A percentile compares a stretch with the other conserved stretches of the same genome.
These are phyloP conservation scores for Colletotrichum gloeosporioides DNA, from an alignment of 2,329 filamentous ascomycete genomes.

Conservation along the genomic window DNA sequence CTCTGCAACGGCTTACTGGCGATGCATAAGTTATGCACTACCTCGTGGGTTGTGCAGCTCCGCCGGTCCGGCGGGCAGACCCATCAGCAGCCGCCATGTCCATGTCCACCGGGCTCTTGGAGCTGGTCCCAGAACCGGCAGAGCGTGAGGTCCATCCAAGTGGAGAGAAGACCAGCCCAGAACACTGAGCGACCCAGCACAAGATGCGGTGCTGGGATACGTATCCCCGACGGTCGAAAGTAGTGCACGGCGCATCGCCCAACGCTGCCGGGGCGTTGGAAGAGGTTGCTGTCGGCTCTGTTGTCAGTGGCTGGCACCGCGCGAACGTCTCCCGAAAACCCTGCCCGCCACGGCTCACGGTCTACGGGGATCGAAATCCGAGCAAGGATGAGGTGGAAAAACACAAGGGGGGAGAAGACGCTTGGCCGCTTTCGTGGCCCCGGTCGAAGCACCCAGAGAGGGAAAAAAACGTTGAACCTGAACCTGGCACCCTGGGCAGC, in stretches of 20 bases:
- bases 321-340: constrained; percentile 1
- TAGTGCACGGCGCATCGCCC: neutral
- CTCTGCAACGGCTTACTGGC: neutral
- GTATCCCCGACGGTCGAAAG: neutral
- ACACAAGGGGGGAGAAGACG: neutral
- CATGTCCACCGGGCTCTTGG: constrained; percentile 9
- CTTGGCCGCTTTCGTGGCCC: constrained; percentile 3
- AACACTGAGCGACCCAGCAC: neutral
- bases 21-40: constrained; percentile 2
- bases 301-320: constrained; percentile 12
- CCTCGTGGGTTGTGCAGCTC: neutral
- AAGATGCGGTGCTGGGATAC: neutral
- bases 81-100: neutral
- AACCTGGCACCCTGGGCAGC: neutral
- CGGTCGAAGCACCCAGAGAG: neutral
- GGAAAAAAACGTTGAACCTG: neutral
- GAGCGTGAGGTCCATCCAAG: neutral
- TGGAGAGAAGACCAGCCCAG: constrained; percentile 14
- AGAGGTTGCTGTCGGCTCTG: neutral
- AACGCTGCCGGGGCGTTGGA: neutral
- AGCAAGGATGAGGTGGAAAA: constrained; percentile 6
- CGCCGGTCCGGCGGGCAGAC: neutral
- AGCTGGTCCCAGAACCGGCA: constrained; percentile 9
- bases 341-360: constrained; percentile 11
- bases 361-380: constrained; percentile 7